These are phyloP conservation scores for Daedalea quercina DNA, from an alignment of 768 basidiomycete species.

Conservation along the genomic window DNA sequence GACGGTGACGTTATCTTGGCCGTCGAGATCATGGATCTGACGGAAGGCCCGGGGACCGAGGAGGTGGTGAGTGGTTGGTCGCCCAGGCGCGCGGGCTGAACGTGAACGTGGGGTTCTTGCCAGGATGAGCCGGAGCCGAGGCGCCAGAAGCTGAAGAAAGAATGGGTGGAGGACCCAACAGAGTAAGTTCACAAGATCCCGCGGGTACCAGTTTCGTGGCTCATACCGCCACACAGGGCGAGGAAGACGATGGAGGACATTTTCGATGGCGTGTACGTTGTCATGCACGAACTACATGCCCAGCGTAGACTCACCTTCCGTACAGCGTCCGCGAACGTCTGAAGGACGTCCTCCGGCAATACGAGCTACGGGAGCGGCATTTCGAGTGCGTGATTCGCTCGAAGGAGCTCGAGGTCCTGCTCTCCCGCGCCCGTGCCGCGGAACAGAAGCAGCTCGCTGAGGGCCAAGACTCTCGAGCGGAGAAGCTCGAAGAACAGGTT, in stretches of 20 bases:
- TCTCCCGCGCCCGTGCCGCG: conserved; percentile 81
- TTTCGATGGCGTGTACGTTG: conserved; percentile 76
- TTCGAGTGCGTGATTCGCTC: conserved; percentile 90
- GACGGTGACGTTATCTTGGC: conserved; percentile 86
- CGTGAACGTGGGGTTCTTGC: not conserved
- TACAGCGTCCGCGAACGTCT: conserved; percentile 75
- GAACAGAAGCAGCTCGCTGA: conserved; percentile 83
- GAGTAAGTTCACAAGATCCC: conserved; percentile 44
- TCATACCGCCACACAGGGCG: conserved; percentile 39
- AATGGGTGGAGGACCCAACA: conserved; percentile 68
- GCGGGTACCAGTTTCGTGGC: not conserved
- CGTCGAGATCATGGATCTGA: conserved; percentile 87
- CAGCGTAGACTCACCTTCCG: not conserved
- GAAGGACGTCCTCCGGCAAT: conserved; percentile 82
- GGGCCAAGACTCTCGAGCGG: conserved; percentile 60
- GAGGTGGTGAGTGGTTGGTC: conserved; percentile 39
- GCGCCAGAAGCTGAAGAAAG: conserved; percentile 70
- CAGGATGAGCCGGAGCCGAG: conserved; percentile 63
- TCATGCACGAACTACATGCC: not conserved
- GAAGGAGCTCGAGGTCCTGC: conserved; percentile 83
- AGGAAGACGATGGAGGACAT: conserved; percentile 73
- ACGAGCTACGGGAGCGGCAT: conserved; percentile 86
- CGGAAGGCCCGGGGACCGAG: conserved; percentile 57
- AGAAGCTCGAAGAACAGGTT: conserved; percentile 73
- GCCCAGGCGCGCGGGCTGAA: not conserved